A percentile compares a stretch with the other conserved stretches of the same genome.
Conservation (phyloP, 73 alveolate genomes). For the Paramecium caudatum region DNA sequence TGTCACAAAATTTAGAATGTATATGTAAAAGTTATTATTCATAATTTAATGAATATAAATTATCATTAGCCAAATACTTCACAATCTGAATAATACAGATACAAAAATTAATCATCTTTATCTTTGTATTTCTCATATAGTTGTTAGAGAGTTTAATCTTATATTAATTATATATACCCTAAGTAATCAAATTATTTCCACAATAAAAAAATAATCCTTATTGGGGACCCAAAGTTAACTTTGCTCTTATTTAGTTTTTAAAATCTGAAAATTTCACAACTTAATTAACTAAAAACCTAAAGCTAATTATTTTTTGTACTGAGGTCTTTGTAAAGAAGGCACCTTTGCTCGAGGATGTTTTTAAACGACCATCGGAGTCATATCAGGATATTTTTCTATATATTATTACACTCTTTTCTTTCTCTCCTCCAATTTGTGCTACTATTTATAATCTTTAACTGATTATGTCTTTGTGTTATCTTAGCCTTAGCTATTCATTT, state of each 20-base stretch:
- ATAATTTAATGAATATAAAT: neutral
- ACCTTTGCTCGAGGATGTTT: slow-evolving; percentile 36
- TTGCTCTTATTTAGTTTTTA: slow-evolving; percentile 33
- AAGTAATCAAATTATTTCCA: slow-evolving; percentile 34
- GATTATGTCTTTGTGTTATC: neutral
- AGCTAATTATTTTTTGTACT: neutral
- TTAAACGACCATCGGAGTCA: slow-evolving; percentile 55
- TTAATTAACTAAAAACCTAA: slow-evolving; percentile 28
- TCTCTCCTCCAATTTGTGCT: slow-evolving; percentile 32
- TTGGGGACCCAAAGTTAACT: neutral
- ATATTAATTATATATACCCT: neutral
- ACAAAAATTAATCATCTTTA: slow-evolving; percentile 31
- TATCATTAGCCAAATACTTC: slow-evolving; percentile 61
- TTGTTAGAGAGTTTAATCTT: neutral
- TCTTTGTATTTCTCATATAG: slow-evolving; percentile 46
- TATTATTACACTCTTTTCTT: slow-evolving; percentile 11
- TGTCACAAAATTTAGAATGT: slow-evolving; percentile 39
- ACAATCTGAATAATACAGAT: slow-evolving; percentile 47
- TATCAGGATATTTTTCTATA: slow-evolving; percentile 46
- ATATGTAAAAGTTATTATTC: slow-evolving; percentile 9
- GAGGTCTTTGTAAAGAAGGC: neutral
- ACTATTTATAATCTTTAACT: neutral
- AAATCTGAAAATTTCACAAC: slow-evolving; percentile 43
- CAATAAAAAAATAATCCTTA: slow-evolving; percentile 54
- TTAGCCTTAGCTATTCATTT: neutral